Percentiles rank a stretch among this genome's conserved stretches.
These are phyloP conservation scores for Hygrophila difformis DNA, from an alignment of 257 asterid genomes.

Conservation along the genomic window DNA sequence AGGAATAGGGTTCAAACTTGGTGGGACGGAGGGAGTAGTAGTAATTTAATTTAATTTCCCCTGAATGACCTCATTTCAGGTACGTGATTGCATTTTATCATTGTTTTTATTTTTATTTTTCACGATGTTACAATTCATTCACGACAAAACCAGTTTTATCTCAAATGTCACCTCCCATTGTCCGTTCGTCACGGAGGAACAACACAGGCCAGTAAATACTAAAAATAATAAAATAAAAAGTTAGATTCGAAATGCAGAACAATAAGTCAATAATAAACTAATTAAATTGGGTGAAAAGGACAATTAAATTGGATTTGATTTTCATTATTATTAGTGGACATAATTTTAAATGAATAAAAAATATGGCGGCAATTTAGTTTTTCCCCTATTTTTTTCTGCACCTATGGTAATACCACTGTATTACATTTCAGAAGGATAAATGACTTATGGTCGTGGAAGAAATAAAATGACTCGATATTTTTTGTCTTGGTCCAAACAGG, in stretches of 20 bases:
- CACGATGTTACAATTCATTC: constrained; percentile 4
- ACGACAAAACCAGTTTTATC: constrained; percentile 8
- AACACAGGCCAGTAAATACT: not conserved
- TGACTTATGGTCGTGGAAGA: too few relatives aligned
- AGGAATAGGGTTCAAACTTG: too few relatives aligned
- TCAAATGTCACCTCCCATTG: constrained; percentile 6
- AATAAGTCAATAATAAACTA: too few relatives aligned
- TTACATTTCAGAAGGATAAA: too few relatives aligned
- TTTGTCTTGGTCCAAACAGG: too few relatives aligned
- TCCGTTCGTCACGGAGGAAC: constrained; percentile 2
- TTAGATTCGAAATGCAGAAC: not conserved
- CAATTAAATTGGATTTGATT: not conserved
- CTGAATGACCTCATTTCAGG: not conserved
- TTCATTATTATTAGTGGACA: not conserved
- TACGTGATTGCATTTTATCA: not conserved
- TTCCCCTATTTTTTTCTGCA: too few relatives aligned
- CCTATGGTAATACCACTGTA: too few relatives aligned
- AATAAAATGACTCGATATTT: too few relatives aligned
- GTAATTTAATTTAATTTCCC: too few relatives aligned
- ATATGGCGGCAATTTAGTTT: too few relatives aligned
- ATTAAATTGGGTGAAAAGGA: constrained; percentile 7
- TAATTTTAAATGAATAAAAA: too few relatives aligned
- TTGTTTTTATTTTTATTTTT: not conserved
- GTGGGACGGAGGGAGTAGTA: too few relatives aligned
- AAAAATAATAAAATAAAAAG: not conserved